Evolutionary conservation across 352 stramenopile species (phyloP), one percentile per base, ranked within the genome.

Genomic region (Phytophthora sansomeana): DNA sequence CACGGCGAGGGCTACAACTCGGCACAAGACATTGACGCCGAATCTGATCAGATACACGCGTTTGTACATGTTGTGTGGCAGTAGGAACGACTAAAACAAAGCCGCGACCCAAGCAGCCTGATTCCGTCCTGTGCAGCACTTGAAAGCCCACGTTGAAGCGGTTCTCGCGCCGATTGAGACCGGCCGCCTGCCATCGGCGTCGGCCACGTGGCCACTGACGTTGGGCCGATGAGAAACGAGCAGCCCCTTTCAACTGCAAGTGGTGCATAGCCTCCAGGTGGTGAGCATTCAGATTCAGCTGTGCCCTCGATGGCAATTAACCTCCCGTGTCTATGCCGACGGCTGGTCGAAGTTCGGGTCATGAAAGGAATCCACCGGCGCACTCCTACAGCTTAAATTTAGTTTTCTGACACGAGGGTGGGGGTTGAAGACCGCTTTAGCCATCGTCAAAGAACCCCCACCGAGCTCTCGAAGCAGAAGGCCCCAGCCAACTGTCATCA

Each of bases 301-400:
- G n/a, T n/a, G n/a, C 24, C 6, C 6, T 42, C 3, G 19, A 33
- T 6, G n/a, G 29, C 29, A 49, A 42, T 54, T 54, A 54, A 44
- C n/a, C 39, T 30, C 29, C 46, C 54, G 46, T 60, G 24, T 70
- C 62, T 65, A 70, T 70, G 47, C n/a, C n/a, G n/a, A n/a, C n/a
- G n/a, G n/a, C n/a, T n/a, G n/a, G n/a, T n/a, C n/a, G n/a, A n/a
- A n/a, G n/a, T 39, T 44, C 38, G 38, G 38, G 13, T 10, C 32
- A 10, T 9, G 6, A 4, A 13, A 17, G 38, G 3, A 24, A 21
- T 44, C 38, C 39, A n/a, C n/a, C n/a, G n/a, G n/a, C n/a, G n/a
- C n/a, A n/a, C n/a, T n/a, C n/a, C n/a, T n/a, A n/a, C n/a, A n/a
- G n/a, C n/a, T n/a, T n/a, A n/a, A n/a, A n/a, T n/a, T n/a, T n/a